Percentiles rank a stretch among this genome's conserved stretches.
Conservation (phyloP, 768 basidiomycete species). For the Lactifluus volemus region DNA sequence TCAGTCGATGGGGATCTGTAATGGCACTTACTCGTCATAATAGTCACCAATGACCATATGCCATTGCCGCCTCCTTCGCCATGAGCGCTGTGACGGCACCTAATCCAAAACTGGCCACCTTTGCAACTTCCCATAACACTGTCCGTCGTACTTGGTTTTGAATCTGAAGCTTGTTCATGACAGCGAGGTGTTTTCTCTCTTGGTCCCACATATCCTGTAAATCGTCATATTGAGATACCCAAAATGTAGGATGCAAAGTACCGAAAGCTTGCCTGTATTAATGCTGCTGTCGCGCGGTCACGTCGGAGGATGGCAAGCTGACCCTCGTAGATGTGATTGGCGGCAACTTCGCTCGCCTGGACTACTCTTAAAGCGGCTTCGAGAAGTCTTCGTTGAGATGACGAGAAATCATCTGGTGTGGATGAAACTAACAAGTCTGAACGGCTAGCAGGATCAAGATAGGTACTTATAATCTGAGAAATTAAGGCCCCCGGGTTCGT, state of each 20-base stretch:
- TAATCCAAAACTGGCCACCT: conserved; percentile 78
- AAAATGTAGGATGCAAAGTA: neutral
- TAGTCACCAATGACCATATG: conserved; percentile 98
- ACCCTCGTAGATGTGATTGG: conserved; percentile 92
- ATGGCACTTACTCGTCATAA: conserved; percentile 82
- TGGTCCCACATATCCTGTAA: conserved; percentile 95
- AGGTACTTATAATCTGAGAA: conserved; percentile 44
- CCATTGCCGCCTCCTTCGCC: conserved; percentile 94
- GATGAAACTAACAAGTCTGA: conserved; percentile 36
- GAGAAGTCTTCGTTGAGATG: conserved; percentile 40
- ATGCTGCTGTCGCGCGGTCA: conserved; percentile 43
- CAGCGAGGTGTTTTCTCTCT: conserved; percentile 82
- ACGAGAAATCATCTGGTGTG: conserved; percentile 46
- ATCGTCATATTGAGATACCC: neutral
- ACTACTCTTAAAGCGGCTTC: conserved; percentile 79
- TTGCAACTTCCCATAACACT: conserved; percentile 72
- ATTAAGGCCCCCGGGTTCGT: neutral
- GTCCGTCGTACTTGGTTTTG: conserved; percentile 87
- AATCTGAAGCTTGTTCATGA: conserved; percentile 76
- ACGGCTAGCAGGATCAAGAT: conserved; percentile 28
- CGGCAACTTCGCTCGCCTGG: conserved; percentile 92
- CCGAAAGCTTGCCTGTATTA: conserved; percentile 59
- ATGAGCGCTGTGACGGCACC: conserved; percentile 80
- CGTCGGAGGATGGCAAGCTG: conserved; percentile 67
- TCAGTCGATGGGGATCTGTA: neutral